Percentiles rank a stretch among this genome's conserved stretches.
These are phyloP conservation scores for Umbelopsis sp. DNA, from an alignment of 192 early-diverging fungal genomes.

Conservation along the genomic window DNA sequence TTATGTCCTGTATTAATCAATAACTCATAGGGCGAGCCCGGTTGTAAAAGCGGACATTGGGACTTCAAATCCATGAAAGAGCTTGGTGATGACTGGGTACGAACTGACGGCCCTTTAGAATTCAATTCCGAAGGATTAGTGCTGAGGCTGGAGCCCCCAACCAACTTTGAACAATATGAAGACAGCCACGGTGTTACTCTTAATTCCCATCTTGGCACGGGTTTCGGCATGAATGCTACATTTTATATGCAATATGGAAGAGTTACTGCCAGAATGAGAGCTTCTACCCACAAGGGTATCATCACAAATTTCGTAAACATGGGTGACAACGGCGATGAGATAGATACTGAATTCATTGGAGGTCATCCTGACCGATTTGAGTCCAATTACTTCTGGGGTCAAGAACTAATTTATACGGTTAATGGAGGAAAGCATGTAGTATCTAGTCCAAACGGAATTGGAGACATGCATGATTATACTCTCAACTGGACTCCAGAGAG, in stretches of 20 bases:
- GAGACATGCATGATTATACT: slow-evolving; percentile 42
- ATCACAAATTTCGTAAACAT: slow-evolving; percentile 43
- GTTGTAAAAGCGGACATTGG: too few species aligned
- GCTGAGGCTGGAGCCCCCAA: too few species aligned
- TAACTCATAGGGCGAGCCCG: too few species aligned
- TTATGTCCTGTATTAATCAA: too few species aligned
- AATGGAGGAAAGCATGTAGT: slow-evolving; percentile 24
- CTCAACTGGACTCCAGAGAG: slow-evolving; percentile 41
- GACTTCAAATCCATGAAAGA: too few species aligned
- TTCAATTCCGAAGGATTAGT: too few species aligned
- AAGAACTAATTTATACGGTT: slow-evolving; percentile 16
- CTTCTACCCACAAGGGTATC: slow-evolving; percentile 28
- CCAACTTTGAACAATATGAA: too few species aligned
- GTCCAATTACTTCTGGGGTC: slow-evolving; percentile 46
- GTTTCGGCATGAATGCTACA: too few species aligned
- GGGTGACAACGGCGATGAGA: slow-evolving; percentile 51
- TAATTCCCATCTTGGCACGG: too few species aligned
- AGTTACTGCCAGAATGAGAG: slow-evolving; percentile 40
- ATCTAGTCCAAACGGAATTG: background rate
- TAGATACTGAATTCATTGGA: slow-evolving; percentile 58
- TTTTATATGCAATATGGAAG: slow-evolving; percentile 43
- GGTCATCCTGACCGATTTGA: slow-evolving; percentile 35
- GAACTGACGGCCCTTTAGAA: too few species aligned
- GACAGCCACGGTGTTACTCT: too few species aligned
- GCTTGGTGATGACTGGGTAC: too few species aligned